phyloP scores from a whole-genome alignment of 208 protist genomes.

The Balamuthia mandrillaris region DNA sequence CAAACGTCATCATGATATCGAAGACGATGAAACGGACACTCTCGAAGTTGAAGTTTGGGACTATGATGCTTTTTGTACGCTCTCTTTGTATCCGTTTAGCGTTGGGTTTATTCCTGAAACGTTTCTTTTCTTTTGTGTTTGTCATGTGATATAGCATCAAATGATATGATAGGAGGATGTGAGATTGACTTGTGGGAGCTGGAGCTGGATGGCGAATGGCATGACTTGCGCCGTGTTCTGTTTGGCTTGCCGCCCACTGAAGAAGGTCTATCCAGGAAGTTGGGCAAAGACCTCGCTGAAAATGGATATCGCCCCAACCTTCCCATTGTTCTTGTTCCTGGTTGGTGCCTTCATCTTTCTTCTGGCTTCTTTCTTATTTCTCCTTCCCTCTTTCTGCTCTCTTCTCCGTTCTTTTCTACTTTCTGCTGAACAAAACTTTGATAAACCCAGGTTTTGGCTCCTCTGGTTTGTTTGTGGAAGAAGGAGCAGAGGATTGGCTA shows the following conservation, averaged over 20 bases:
- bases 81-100: not conserved
- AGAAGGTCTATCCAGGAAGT: not conserved
- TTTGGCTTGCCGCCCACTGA: not conserved
- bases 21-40: too few species aligned
- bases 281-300: not conserved
- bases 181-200: not conserved
- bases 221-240: not conserved
- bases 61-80: too few species aligned
- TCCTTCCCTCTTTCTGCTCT: not conserved
- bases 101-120: not conserved
- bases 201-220: not conserved
- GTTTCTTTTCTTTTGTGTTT: not conserved
- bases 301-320: not conserved
- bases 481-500: slow-evolving; percentile 15
- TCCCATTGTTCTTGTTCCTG: slow-evolving; percentile 23
- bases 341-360: not conserved
- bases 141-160: not conserved
- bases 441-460: not conserved
- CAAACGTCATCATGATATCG: not conserved
- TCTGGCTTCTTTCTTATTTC: not conserved
- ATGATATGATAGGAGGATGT: not conserved
- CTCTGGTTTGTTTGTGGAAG: not conserved
- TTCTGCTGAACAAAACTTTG: not conserved
- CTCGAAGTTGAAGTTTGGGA: too few species aligned
- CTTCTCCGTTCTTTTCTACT: not conserved